These are phyloP conservation scores for Acer saccharum DNA, from an alignment of 345 rosid genomes.

Conservation along the genomic window DNA sequence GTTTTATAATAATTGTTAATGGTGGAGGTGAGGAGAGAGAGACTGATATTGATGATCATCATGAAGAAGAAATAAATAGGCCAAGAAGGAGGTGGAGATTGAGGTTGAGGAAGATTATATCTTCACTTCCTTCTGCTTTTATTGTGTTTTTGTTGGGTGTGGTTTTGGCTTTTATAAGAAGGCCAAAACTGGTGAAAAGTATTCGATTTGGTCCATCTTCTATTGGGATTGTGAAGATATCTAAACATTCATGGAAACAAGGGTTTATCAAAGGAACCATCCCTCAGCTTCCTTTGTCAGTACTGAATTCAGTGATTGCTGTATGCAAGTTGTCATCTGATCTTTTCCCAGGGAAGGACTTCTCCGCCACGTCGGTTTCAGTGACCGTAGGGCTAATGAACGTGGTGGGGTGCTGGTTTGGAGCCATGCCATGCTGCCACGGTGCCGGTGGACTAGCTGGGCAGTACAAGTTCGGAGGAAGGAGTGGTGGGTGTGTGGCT, in stretches of 20 bases:
- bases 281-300: conserved; percentile 78
- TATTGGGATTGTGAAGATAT: conserved; percentile 47
- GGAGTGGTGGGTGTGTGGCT: conserved; percentile 86
- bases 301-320: conserved; percentile 82
- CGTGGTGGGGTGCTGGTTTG: conserved; percentile 87
- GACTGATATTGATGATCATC: conserved; percentile 9
- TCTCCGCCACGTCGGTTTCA: conserved; percentile 68
- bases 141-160: conserved; percentile 71
- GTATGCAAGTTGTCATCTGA: conserved; percentile 80
- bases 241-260: conserved; percentile 63
- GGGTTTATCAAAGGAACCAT: conserved; percentile 82
- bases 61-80: conserved; percentile 22
- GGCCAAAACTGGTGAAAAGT: conserved; percentile 45
- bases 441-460: conserved; percentile 93
- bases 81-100: conserved; percentile 36
- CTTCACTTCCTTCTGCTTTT: conserved; percentile 70
- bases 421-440: conserved; percentile 92
- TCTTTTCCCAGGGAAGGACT: conserved; percentile 73
- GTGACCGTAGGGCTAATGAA: conserved; percentile 81
- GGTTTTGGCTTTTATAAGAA: conserved; percentile 60
- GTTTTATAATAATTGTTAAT: conserved; percentile 57
- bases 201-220: conserved; percentile 70
- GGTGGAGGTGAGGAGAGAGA: conserved; percentile 57
- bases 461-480: conserved; percentile 87
- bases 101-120: conserved; percentile 38